These are phyloP conservation scores for Dendrocalamus sinicus DNA, from an alignment of 176 grass and related monocot genomes.

Conservation along the genomic window DNA sequence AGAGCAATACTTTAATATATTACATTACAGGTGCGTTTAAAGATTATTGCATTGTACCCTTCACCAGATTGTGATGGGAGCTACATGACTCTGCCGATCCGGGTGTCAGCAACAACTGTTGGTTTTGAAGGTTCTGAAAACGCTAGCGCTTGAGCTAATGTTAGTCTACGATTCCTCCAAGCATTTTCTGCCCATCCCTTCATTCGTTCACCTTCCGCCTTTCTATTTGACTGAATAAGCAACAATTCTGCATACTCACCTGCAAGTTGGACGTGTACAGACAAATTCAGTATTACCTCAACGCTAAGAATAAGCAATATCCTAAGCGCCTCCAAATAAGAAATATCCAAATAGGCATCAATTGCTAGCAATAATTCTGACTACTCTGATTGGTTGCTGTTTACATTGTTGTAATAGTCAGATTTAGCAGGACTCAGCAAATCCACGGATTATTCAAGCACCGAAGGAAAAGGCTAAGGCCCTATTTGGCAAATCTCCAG, in stretches of 20 bases:
- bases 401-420: neutral
- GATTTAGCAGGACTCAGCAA: neutral
- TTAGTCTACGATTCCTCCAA: conserved; percentile 79
- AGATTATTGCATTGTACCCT: conserved; percentile 20
- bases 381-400: neutral
- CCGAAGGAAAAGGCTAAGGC: neutral
- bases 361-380: neutral
- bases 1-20: neutral
- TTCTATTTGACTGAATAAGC: conserved; percentile 81
- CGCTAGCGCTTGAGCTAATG: conserved; percentile 68
- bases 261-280: conserved; percentile 40
- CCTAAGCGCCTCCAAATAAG: too few species aligned
- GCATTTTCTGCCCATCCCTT: conserved; percentile 71
- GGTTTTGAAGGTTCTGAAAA: conserved; percentile 66
- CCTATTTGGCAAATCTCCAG: neutral
- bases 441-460: neutral
- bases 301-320: neutral
- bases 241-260: conserved; percentile 83
- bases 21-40: neutral
- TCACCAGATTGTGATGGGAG: neutral
- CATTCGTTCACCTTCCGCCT: conserved; percentile 86
- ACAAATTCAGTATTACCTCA: conserved; percentile 34
- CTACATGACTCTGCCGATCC: conserved; percentile 71
- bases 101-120: conserved; percentile 64
- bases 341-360: conserved; percentile 1